phyloP scores from a whole-genome alignment of 225 moss, liverwort and hornwort species.

The Antitrichia curtipendula region DNA sequence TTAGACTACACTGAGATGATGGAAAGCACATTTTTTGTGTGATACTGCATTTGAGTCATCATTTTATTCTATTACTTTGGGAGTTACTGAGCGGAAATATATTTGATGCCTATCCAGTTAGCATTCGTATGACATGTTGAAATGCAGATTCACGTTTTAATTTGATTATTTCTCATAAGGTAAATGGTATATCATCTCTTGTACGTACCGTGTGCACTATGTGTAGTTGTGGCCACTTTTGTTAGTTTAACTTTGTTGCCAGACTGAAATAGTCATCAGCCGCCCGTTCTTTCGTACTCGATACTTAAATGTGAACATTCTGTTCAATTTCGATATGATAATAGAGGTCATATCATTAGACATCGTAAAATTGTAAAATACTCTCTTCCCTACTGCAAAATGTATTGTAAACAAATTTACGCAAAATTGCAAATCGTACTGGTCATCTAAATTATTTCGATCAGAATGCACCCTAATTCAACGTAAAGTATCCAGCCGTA shows the following conservation, averaged over 20 bases:
- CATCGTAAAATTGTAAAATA: rapidly evolving
- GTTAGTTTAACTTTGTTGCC: too few relatives aligned
- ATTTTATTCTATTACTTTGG: background rate
- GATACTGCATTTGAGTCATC: background rate
- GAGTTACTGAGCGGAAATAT: background rate
- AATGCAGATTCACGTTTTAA: background rate
- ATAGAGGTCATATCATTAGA: rapidly evolving
- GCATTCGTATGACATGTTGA: background rate
- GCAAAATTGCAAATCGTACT: rapidly evolving
- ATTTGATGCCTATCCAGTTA: background rate
- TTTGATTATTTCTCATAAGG: too few relatives aligned
- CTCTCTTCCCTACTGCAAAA: rapidly evolving
- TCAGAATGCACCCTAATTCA: rapidly evolving
- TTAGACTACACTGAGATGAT: background rate
- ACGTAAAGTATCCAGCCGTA: rapidly evolving
- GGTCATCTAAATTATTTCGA: background rate
- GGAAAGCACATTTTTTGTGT: constrained; percentile 9
- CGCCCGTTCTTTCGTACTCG: too few relatives aligned
- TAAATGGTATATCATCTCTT: too few relatives aligned
- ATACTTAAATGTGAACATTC: rapidly evolving
- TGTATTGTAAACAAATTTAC: rapidly evolving
- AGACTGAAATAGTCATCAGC: rapidly evolving
- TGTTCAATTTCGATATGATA: too few relatives aligned
- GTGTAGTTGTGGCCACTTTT: background rate
- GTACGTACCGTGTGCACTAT: too few relatives aligned